phyloP scores from a whole-genome alignment of 2,329 filamentous ascomycete species.

The Curvularia sp. region DNA sequence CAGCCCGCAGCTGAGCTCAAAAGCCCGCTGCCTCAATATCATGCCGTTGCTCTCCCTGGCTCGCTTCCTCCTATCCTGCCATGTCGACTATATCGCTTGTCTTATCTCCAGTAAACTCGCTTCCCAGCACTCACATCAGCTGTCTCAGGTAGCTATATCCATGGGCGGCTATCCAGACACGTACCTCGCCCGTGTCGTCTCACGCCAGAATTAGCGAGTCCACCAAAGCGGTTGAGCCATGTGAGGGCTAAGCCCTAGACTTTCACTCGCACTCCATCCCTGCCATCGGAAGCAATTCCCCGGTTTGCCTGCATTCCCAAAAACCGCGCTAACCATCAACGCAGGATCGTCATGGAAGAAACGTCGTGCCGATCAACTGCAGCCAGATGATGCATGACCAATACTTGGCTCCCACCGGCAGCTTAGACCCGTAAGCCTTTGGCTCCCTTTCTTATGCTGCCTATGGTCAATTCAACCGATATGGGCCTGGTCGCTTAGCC shows the following conservation, averaged over 20 bases:
- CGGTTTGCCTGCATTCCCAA: constrained; percentile 20
- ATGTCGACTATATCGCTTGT: neutral
- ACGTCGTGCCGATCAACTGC: constrained; percentile 23
- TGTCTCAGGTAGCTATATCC: constrained; percentile 9
- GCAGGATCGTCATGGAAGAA: constrained; percentile 22
- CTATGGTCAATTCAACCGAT: constrained; percentile 7
- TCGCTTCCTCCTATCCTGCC: constrained; percentile 2
- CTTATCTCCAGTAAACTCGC: constrained; percentile 7
- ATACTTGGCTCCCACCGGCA: constrained; percentile 17
- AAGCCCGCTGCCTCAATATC: constrained; percentile 2
- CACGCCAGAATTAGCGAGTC: constrained; percentile 18
- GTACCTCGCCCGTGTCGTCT: constrained; percentile 9
- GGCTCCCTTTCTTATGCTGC: constrained; percentile 8
- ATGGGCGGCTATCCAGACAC: constrained; percentile 9
- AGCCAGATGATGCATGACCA: constrained; percentile 14
- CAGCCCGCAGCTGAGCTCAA: constrained; percentile 7
- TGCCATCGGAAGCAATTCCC: constrained; percentile 26
- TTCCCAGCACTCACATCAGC: constrained; percentile 7
- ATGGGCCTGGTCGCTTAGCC: constrained; percentile 24
- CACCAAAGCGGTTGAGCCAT: constrained; percentile 21
- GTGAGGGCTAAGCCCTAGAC: constrained; percentile 18
- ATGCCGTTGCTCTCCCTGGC: constrained; percentile 10
- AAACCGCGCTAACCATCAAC: constrained; percentile 18
- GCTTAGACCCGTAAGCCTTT: constrained; percentile 13
- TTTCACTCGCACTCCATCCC: constrained; percentile 8